These are phyloP conservation scores for Canna indica DNA, from an alignment of 176 grass and related monocot genomes.

Conservation along the genomic window DNA sequence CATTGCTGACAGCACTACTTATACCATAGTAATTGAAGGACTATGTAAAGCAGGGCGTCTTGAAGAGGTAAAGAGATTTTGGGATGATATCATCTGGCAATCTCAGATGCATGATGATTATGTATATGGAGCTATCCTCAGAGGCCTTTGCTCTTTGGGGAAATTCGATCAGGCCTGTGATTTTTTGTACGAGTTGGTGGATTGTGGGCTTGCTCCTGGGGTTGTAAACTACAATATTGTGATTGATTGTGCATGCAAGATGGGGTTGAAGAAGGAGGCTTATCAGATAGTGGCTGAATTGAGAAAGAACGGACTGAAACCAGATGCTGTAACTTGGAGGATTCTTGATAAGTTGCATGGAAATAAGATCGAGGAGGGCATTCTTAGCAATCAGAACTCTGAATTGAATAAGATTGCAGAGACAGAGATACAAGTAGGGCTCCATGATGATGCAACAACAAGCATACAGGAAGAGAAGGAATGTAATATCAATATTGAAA, in stretches of 20 bases:
- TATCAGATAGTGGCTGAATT: constrained; percentile 62
- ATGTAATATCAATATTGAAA: background rate
- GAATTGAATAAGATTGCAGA: constrained; percentile 9
- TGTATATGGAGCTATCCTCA: constrained; percentile 57
- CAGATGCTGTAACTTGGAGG: constrained; percentile 75
- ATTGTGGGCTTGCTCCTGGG: constrained; percentile 40
- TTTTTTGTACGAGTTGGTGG: constrained; percentile 72
- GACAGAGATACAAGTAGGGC: background rate
- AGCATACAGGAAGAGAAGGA: constrained; percentile 6
- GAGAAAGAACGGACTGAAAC: constrained; percentile 65
- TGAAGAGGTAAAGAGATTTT: constrained; percentile 55
- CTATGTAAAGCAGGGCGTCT: constrained; percentile 34
- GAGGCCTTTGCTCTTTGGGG: constrained; percentile 44
- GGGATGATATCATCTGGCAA: constrained; percentile 70
- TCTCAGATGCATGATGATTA: constrained; percentile 71
- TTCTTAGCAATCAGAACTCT: background rate
- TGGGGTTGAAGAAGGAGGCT: constrained; percentile 46
- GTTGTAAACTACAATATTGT: constrained; percentile 80
- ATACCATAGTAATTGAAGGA: constrained; percentile 48
- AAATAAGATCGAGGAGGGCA: constrained; percentile 8
- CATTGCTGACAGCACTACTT: constrained; percentile 32
- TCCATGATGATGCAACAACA: background rate
- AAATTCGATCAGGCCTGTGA: constrained; percentile 78
- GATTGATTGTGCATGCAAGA: constrained; percentile 50
- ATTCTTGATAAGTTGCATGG: constrained; percentile 54